Base-by-base conservation (phyloP, 345 rosid species). In the Passiflora organensis region DNA sequence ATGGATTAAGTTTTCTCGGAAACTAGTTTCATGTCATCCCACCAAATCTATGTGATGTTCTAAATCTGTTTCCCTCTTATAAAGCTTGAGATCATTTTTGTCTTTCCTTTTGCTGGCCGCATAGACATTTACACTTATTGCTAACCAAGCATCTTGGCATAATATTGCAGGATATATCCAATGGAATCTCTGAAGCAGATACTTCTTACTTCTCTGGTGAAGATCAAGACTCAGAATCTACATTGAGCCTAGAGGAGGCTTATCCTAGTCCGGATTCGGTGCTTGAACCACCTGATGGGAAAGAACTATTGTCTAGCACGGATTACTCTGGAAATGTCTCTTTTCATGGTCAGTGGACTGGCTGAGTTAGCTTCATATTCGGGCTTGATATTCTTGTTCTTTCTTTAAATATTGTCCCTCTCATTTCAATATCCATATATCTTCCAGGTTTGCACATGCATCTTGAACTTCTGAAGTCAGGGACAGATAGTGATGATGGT, bases 241-340 rank as follows among this genome's bases (percentile, higher is more conserved):
- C 60, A 61, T 59, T 61, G 50, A 77, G 72, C 58, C 66, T 58
- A 4, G 87, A 81, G 57, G 87, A 82, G 55, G 59, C 63, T 59
- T 69, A 68, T 60, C 82, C 75, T 37, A 91, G 95, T 63, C 96
- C 98, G 32, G 82, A 78, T 74, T 88, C 98, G 46, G 95, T 91
- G 55, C 73, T 91, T 58, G 86, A 76, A 62, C 71, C 84, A 61
- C 42, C 62, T 0, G 78, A 64, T 48, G 20, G 24, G 32, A 71
- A 71, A 44, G 84, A 72, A 21, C 13, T 57, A 52, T 41, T 37
- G 56, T 60, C 36, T 63, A 38, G 1, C 67, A 45, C 58, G 55
- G 76, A 73, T 42, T 71, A 72, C 53, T 68, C 65, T 60, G 34
- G 43, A 25, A 45, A 52, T 45, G 71, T 65, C 28, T 51, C 57